Conservation (phyloP, 2,329 filamentous ascomycete genomes). For the Dactylellina haptotyla region DNA sequence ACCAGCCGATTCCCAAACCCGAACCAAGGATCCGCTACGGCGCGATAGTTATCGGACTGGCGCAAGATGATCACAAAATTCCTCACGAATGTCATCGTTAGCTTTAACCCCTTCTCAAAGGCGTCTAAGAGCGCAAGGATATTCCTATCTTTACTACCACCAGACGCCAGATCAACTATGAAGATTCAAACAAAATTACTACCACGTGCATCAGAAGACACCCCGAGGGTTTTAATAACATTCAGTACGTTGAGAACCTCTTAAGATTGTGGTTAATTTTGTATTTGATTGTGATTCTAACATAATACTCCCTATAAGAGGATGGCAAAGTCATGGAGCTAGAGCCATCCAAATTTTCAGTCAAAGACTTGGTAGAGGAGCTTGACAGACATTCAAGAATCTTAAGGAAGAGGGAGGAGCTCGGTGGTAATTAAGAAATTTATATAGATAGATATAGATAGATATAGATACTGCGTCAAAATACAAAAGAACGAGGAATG, state of each 20-base stretch:
- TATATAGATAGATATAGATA: constrained; percentile 2
- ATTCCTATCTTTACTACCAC: constrained; percentile 85
- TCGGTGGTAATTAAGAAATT: constrained; percentile 65
- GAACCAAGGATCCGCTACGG: too few relatives aligned
- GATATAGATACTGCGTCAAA: constrained; percentile 18
- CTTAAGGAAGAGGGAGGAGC: constrained; percentile 82
- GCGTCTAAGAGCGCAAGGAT: constrained; percentile 83
- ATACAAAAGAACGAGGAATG: constrained; percentile 12
- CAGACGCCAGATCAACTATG: constrained; percentile 78
- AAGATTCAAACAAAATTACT: constrained; percentile 81
- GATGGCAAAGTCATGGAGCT: constrained; percentile 91
- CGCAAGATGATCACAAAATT: constrained; percentile 80
- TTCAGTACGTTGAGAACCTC: constrained; percentile 81
- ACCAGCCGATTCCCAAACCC: background rate
- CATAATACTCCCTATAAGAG: constrained; percentile 67
- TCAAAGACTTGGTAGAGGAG: constrained; percentile 87
- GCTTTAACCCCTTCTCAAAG: constrained; percentile 90
- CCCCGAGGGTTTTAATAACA: constrained; percentile 77
- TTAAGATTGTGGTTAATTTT: background rate
- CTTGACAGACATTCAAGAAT: constrained; percentile 87
- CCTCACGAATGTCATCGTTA: constrained; percentile 82
- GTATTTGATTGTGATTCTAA: background rate
- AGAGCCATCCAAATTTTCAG: constrained; percentile 80
- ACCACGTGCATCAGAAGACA: constrained; percentile 74
- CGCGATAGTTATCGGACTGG: constrained; percentile 7